Evolutionary conservation across 345 rosid genomes (phyloP).

Genomic region (Heritiera littoralis): DNA sequence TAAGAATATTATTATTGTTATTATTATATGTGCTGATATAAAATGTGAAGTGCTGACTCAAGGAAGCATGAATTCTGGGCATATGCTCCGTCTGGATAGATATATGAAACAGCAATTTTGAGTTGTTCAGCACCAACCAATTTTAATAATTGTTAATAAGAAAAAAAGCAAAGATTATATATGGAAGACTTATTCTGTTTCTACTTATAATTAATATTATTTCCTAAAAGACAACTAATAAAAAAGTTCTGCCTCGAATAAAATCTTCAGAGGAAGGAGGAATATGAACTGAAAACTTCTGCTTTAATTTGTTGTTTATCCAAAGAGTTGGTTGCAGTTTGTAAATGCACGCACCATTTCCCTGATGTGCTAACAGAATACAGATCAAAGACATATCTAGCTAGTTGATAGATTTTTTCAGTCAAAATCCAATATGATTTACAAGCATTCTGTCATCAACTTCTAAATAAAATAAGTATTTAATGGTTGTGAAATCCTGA

Average conservation of each 20-base stretch:
- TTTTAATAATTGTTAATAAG: neutral
- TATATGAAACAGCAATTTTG: slow-evolving; percentile 13
- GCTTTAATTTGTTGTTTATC: too few relatives aligned
- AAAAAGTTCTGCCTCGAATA: too few relatives aligned
- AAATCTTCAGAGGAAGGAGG: too few relatives aligned
- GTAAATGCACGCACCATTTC: too few relatives aligned
- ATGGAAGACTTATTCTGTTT: neutral
- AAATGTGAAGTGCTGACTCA: too few relatives aligned
- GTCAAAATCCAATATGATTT: neutral
- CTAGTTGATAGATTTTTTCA: too few relatives aligned
- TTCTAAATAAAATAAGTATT: neutral
- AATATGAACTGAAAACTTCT: too few relatives aligned
- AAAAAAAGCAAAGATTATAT: slow-evolving; percentile 2
- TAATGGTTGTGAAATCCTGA: neutral
- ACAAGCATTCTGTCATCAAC: neutral
- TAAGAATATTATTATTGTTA: neutral
- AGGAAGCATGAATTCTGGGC: neutral
- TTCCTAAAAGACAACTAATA: neutral
- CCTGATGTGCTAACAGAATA: neutral
- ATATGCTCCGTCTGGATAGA: neutral
- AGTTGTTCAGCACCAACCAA: slow-evolving; percentile 35
- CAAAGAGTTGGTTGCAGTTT: too few relatives aligned
- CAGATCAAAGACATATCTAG: too few relatives aligned
- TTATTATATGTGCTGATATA: too few relatives aligned
- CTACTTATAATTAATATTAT: neutral